A percentile compares a stretch with the other conserved stretches of the same genome.
These are phyloP conservation scores for Nemania abortiva DNA, from an alignment of 2,329 filamentous ascomycete genomes.

Conservation along the genomic window DNA sequence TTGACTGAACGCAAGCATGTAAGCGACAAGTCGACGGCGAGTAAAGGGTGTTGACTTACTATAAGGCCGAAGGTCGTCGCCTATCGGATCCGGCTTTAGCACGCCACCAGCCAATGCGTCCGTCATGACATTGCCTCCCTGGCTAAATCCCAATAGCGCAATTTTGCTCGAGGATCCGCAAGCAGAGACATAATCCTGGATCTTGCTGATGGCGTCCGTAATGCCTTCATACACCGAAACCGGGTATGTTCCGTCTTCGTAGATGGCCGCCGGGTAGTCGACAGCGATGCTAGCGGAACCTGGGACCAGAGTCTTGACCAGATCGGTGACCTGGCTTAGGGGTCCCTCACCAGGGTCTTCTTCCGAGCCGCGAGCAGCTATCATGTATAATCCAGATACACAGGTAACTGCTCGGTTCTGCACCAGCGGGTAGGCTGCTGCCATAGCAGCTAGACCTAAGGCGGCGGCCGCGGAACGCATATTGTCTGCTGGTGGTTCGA, in stretches of 20 bases:
- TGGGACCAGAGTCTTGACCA: conserved; percentile 29
- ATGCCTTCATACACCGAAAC: conserved; percentile 33
- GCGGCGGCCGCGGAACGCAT: conserved; percentile 23
- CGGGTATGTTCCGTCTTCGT: conserved; percentile 31
- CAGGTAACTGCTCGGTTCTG: conserved; percentile 29
- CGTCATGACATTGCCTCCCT: conserved; percentile 40
- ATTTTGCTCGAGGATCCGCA: conserved; percentile 36
- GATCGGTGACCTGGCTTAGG: conserved; percentile 22
- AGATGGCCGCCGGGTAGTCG: conserved; percentile 38
- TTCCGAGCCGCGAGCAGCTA: conserved; percentile 36
- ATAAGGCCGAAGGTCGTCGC: conserved; percentile 13
- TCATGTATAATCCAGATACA: conserved; percentile 37
- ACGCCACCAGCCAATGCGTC: conserved; percentile 37
- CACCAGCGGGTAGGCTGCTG: conserved; percentile 25
- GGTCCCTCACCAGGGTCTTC: conserved; percentile 35
- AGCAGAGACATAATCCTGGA: conserved; percentile 29
- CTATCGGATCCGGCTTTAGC: conserved; percentile 33
- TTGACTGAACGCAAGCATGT: conserved; percentile 16
- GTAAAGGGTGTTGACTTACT: conserved; percentile 25
- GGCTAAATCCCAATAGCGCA: conserved; percentile 34
- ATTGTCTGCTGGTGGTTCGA: conserved; percentile 3
- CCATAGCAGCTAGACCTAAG: conserved; percentile 30
- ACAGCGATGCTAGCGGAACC: conserved; percentile 32
- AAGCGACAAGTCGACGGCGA: background rate
- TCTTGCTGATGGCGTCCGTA: conserved; percentile 26